Base-by-base conservation (phyloP, 805 yeast species). In the Candida schatavii region DNA sequence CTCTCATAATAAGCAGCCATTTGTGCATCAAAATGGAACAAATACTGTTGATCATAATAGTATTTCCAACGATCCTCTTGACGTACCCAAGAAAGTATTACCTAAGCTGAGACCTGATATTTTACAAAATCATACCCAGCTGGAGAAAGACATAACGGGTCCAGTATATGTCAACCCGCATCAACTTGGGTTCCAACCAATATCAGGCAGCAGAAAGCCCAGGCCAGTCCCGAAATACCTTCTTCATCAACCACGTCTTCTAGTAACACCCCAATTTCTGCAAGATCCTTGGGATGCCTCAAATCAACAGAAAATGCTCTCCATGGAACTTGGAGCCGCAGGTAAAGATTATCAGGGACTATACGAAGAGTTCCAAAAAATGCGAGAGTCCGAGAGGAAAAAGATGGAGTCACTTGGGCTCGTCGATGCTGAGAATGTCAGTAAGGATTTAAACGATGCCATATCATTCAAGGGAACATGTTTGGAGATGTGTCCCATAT, bases 401-500 rank as follows among this genome's bases (percentile, higher is more conserved):
- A 72, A 78, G 42, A 89, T 90, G 96, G 96, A 89, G 54, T 62
- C 68, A 1, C 64, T 80, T 43, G 95, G 95, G 1, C 66, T 88
- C 3, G 97, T 93, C 3, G 99, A 93, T 60, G 83, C 82, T 35
- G 96, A 88, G 49, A 89, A 88, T 48, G 79, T 78, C 0, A 78
- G 88, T 32, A 88, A 89, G 61, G 81, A 83, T 42, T 70, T 93
- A n/a, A 81, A 78, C 46, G 95, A 91, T 46, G 99, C 98, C 1
- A 88, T 93, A 39, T 61, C 75, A 2, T 93, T 93, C 56, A 78
- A 79, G 44, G 99, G 99, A 3, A 77, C 95, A 1, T 93, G 99
- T 61, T 59, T 69, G 34, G 96, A 88, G 46, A 93, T 91, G 98
- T 93, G 99, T 61, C 98, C 99, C 0, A 78, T 80, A 0, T 91